Base-by-base conservation (phyloP, 257 asterid genomes). In the Cruciata laevipes region DNA sequence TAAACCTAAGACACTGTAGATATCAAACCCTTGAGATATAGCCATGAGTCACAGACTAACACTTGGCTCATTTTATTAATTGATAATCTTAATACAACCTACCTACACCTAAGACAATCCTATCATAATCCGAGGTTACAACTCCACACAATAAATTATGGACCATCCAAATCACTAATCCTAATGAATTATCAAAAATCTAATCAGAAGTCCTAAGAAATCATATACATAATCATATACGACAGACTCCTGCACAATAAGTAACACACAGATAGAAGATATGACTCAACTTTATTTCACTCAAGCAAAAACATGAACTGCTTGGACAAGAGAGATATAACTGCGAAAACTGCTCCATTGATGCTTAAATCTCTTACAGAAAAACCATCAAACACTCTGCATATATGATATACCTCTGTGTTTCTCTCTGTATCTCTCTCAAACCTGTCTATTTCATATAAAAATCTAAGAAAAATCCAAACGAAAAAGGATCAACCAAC, bases 331-430 rank as follows among this genome's bases (percentile, higher is more conserved):
- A 60, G 64, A 53, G 51, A 42, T 38, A 21, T 13, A 7, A 68
- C 24, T 47, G 51, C 59, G 35, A 60, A 8, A 67, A 72, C 47
- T 44, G 47, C 67, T 53, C 53, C 76, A 67, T 67, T n/a, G 21
- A 67, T 33, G n/a, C 61, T 76, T 47, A 44, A 73, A 61, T 59
- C 63, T 52, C 67, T 69, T 31, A 69, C 73, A 77, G 27, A 77
- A 66, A 60, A 69, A 56, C 58, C 65, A 31, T 65, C 75, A 63
- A 38, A 61, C 67, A 33, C 53, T 74, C 58, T 77, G 69, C 23
- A 65, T 65, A 49, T 49, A 47, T 67, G 18, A 65, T 65, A 49
- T 49, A 47, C 61, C 75, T 69, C 70, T 66, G 56, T 66, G 20
- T 58, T 16, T 7, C 47, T 66, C 72, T 64, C 70, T 69, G 14